Evolutionary conservation across 495 filamentous ascomycete species (phyloP), one percentile per base, ranked within the genome.

Genomic region (Hypomontagnella submonticulosa): DNA sequence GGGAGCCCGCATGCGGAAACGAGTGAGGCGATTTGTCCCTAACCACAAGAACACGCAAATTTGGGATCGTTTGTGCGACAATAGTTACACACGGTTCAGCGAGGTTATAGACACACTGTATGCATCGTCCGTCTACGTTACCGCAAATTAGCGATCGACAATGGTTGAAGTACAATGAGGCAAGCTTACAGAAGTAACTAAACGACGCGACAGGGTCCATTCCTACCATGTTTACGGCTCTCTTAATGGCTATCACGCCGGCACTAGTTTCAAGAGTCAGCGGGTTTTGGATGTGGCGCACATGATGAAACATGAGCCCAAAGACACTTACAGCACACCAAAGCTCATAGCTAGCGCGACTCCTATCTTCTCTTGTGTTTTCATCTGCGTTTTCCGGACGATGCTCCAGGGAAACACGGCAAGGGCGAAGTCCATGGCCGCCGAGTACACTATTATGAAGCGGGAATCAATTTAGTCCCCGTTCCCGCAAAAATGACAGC

Each of bases 271-370:
- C 8, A 2, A 10, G 12, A 11, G 30, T 51, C 6, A 65, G 53
- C 37, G 12, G 12, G 38, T 16, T 11, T 20, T n/a, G 3, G 13
- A 3, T 1, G 3, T 7, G 13, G 15, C 33, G 6, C 1, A n/a
- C 9, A 41, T 4, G 1, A n/a, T 9, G 19, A 18, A 18, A 56
- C 1, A 10, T n/a, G 18, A 34, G 20, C 5, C 9, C 12, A n/a
- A 4, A 40, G 9, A 67, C 23, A 27, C 78, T 48, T 55, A 79
- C 77, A 79, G 75, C 11, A 77, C 55, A 4, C 77, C 77, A 70
- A 79, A 74, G 41, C 73, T 75, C 77, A 79, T 79, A 4, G 73
- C 77, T 15, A 77, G 4, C 10, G 57, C 71, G 11, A 79, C 71
- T 4, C 77, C 77, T 41, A 77, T 52, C 66, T 74, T 76, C 63